These are phyloP conservation scores for Paecilomyces sp. DNA, from an alignment of 2,329 filamentous ascomycete species.

Conservation along the genomic window DNA sequence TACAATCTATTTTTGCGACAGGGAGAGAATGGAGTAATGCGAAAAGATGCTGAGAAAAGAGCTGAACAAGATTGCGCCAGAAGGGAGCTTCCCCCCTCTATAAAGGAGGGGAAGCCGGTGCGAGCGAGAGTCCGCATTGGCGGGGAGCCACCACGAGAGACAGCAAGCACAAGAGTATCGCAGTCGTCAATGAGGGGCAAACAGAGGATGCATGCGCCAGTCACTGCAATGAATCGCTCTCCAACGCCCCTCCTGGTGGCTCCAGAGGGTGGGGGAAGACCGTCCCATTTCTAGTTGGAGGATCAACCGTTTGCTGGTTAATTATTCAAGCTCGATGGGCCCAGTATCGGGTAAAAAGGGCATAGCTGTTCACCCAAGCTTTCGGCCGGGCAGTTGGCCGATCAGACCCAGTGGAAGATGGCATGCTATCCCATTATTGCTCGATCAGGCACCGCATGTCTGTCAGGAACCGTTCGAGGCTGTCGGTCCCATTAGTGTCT, in stretches of 20 bases:
- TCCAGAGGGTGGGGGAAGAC: neutral
- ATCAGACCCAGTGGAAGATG: neutral
- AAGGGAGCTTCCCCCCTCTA: conserved; percentile 45
- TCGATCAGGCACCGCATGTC: neutral
- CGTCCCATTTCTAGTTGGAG: neutral
- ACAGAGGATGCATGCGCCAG: neutral
- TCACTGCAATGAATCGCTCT: neutral
- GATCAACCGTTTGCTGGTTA: neutral
- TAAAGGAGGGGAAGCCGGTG: conserved; percentile 1
- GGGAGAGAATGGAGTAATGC: conserved; percentile 27
- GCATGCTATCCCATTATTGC: neutral
- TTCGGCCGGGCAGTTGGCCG: neutral
- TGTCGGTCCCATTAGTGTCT: neutral
- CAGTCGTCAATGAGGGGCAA: neutral
- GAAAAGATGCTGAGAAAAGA: conserved; percentile 60
- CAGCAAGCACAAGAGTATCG: neutral
- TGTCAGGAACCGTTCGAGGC: neutral
- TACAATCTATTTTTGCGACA: conserved; percentile 1
- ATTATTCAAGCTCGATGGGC: neutral
- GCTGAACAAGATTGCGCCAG: conserved; percentile 61
- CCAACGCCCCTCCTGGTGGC: neutral
- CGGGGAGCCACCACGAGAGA: neutral
- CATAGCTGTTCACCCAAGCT: neutral
- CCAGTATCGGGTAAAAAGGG: neutral
- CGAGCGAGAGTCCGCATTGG: conserved; percentile 1